Evolutionary conservation across 495 filamentous ascomycete genomes (phyloP).

Genomic region (Talaromyces wortmannii): DNA sequence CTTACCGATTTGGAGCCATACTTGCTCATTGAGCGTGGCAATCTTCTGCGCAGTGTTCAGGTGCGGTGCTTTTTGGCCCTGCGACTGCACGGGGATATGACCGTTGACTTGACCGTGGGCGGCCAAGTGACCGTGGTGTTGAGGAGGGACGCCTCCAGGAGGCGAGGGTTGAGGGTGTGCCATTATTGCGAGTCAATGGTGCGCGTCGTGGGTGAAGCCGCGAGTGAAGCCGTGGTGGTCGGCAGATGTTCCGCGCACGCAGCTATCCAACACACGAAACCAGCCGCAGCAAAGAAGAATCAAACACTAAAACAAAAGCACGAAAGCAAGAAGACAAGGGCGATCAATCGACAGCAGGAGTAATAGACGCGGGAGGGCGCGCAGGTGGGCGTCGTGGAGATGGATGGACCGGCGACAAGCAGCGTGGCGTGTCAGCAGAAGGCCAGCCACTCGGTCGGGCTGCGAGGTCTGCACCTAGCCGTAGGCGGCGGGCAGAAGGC

Average conservation of each 20-base stretch:
- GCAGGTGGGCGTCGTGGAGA: neutral
- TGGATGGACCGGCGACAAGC: neutral
- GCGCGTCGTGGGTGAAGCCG: neutral
- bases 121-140: constrained; percentile 39
- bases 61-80: constrained; percentile 42
- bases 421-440: neutral
- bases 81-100: constrained; percentile 45
- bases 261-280: too few species aligned
- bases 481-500: neutral
- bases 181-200: constrained; percentile 19
- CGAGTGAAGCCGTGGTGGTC: constrained; percentile 3
- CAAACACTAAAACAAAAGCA: constrained; percentile 6
- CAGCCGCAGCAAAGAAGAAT: neutral
- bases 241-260: too few species aligned
- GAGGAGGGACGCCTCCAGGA: constrained; percentile 39
- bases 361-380: neutral
- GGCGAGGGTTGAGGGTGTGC: constrained; percentile 49
- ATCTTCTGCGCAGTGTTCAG: constrained; percentile 53
- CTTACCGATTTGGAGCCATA: constrained; percentile 95
- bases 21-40: constrained; percentile 64
- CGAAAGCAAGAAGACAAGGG: neutral
- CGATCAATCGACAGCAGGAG: neutral
- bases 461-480: too few species aligned
- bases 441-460: neutral
- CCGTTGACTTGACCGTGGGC: constrained; percentile 47